Evolutionary conservation across 1,284 basidiomycete species (phyloP).

Genomic region (Ganoderma lucidum): DNA sequence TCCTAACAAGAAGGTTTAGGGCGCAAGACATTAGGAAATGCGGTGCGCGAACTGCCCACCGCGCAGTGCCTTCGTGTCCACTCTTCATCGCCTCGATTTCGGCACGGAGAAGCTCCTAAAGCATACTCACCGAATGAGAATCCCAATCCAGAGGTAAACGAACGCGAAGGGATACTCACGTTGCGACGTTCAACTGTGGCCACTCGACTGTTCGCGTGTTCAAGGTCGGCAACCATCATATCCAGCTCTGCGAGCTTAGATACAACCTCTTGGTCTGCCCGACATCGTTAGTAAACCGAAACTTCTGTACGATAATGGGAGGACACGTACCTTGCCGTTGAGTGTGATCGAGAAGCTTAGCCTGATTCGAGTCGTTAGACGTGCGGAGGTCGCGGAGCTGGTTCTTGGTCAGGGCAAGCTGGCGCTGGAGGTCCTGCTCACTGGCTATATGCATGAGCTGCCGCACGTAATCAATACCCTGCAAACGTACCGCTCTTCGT

Average conservation of each 20-base stretch:
- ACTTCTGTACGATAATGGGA: not conserved
- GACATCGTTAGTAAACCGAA: not conserved
- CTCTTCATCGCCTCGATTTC: conserved; percentile 91
- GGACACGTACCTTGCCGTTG: conserved; percentile 78
- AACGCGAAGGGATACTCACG: conserved; percentile 51
- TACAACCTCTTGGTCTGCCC: conserved; percentile 86
- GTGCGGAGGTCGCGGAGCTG: conserved; percentile 91
- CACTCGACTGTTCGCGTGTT: conserved; percentile 91
- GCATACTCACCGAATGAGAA: not conserved
- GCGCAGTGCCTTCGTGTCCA: conserved; percentile 79
- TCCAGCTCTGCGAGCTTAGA: conserved; percentile 91
- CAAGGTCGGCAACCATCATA: conserved; percentile 91
- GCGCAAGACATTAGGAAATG: not conserved
- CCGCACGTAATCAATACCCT: not conserved
- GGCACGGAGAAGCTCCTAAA: conserved; percentile 88
- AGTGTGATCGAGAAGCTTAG: conserved; percentile 88
- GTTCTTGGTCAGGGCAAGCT: conserved; percentile 84
- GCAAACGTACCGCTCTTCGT: conserved; percentile 82
- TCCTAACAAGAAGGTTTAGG: conserved; percentile 48
- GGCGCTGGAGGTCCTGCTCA: conserved; percentile 90
- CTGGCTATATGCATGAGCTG: conserved; percentile 59
- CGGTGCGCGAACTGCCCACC: conserved; percentile 53
- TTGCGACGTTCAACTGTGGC: conserved; percentile 93
- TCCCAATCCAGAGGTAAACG: not conserved
- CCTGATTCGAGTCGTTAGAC: conserved; percentile 92